Evolutionary conservation across 345 rosid genomes (phyloP).

Genomic region (Camelina neglecta): DNA sequence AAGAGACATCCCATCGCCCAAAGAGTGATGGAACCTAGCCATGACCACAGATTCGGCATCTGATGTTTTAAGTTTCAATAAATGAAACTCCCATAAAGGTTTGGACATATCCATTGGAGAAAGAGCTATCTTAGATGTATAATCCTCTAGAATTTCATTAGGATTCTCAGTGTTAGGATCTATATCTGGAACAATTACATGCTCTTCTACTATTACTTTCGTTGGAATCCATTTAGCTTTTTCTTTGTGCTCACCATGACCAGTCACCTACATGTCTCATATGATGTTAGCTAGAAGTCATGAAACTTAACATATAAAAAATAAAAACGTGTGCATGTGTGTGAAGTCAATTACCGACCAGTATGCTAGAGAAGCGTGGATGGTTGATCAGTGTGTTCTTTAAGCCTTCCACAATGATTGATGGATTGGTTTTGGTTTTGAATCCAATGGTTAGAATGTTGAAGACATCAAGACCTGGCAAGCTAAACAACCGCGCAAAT

Average conservation of each 20-base stretch:
- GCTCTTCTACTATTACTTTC: conserved; percentile 57
- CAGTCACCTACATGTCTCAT: not conserved
- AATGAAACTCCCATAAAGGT: not conserved
- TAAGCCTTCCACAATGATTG: not conserved
- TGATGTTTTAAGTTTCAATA: too few relatives aligned
- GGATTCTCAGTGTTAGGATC: conserved; percentile 48
- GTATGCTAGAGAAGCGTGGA: conserved; percentile 12
- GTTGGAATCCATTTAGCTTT: conserved; percentile 51
- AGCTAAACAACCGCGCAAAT: not conserved
- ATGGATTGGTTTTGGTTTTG: not conserved
- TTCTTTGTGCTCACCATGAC: not conserved
- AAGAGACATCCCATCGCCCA: conserved; percentile 65
- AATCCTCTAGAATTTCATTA: conserved; percentile 5
- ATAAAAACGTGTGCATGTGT: not conserved
- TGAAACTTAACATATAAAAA: not conserved
- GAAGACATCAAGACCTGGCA: not conserved
- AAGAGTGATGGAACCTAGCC: conserved; percentile 58
- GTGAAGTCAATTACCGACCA: not conserved
- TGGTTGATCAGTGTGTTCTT: conserved; percentile 1
- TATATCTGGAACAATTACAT: conserved; percentile 51
- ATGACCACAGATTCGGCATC: not conserved
- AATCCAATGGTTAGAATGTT: not conserved
- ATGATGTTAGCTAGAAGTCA: not conserved
- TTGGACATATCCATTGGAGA: conserved; percentile 7
- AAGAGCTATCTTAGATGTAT: not conserved